A percentile compares a stretch with the other conserved stretches of the same genome.
Evolutionary conservation across 768 basidiomycete genomes (phyloP).

Genomic region (Punctularia strigosozonata): DNA sequence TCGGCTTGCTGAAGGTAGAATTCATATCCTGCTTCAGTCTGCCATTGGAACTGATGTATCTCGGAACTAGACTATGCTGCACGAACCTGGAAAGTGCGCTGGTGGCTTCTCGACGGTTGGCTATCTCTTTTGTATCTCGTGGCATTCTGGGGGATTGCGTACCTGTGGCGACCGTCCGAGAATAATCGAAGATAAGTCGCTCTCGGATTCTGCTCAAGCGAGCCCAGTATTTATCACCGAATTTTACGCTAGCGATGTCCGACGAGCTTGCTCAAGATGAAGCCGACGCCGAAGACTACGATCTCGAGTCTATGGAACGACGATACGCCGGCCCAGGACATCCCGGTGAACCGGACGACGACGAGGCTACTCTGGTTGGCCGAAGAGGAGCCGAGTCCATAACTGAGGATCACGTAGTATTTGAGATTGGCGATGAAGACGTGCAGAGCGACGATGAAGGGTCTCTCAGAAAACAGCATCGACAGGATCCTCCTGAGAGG

Average conservation of each 20-base stretch:
- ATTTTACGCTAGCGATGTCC: conserved; percentile 79
- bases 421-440: conserved; percentile 86
- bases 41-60: not conserved
- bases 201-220: not conserved
- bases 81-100: conserved; percentile 79
- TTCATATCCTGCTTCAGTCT: not conserved
- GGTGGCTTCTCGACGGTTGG: conserved; percentile 97
- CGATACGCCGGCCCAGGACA: conserved; percentile 32
- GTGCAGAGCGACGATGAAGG: conserved; percentile 53
- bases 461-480: conserved; percentile 35
- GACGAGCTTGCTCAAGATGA: conserved; percentile 95
- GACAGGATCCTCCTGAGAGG: conserved; percentile 36
- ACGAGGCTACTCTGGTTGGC: conserved; percentile 63
- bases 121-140: conserved; percentile 79
- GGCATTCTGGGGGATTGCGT: conserved; percentile 73
- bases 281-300: conserved; percentile 88
- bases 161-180: conserved; percentile 87
- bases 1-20: conserved; percentile 75
- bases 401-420: conserved; percentile 67
- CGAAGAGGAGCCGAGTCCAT: conserved; percentile 35
- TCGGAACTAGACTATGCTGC: conserved; percentile 69
- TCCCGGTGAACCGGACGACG: conserved; percentile 47
- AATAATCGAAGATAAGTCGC: conserved; percentile 74
- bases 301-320: conserved; percentile 61
- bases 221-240: conserved; percentile 15